These are phyloP conservation scores for Tolypocladium ophioglossoides DNA, from an alignment of 2,329 filamentous ascomycete species.

Conservation along the genomic window DNA sequence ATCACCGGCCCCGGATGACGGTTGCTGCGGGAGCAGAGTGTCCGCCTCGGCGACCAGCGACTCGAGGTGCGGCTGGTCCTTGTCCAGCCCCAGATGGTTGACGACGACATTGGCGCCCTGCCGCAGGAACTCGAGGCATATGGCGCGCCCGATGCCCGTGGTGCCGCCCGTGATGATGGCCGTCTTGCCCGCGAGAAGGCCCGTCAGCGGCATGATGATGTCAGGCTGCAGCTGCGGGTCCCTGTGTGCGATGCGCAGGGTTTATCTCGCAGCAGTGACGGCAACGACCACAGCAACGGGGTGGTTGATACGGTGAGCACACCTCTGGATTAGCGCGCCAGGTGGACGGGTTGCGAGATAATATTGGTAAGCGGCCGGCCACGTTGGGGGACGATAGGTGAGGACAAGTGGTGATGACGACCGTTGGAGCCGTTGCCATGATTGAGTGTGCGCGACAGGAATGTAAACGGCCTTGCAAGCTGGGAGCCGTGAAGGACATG, in stretches of 20 bases:
- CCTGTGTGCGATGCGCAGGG: neutral
- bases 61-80: constrained; percentile 39
- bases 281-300: neutral
- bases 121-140: constrained; percentile 65
- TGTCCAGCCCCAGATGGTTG: constrained; percentile 60
- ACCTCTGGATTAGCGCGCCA: neutral
- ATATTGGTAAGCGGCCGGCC: no score
- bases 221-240: neutral
- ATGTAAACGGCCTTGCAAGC: no score
- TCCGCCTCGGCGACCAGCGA: constrained; percentile 42
- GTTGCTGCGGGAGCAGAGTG: constrained; percentile 19
- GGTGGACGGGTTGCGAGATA: neutral
- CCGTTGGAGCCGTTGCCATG: neutral
- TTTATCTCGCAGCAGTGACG: neutral
- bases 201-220: constrained; percentile 30
- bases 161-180: constrained; percentile 81
- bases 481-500: neutral
- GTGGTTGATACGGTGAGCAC: neutral
- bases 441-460: no score
- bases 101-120: constrained; percentile 72
- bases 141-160: constrained; percentile 79
- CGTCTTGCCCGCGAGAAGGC: constrained; percentile 61
- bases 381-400: neutral
- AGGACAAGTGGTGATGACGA: neutral
- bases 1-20: no score